phyloP scores from a whole-genome alignment of 192 early-diverging fungal species.

The Paraglomus occultum region DNA sequence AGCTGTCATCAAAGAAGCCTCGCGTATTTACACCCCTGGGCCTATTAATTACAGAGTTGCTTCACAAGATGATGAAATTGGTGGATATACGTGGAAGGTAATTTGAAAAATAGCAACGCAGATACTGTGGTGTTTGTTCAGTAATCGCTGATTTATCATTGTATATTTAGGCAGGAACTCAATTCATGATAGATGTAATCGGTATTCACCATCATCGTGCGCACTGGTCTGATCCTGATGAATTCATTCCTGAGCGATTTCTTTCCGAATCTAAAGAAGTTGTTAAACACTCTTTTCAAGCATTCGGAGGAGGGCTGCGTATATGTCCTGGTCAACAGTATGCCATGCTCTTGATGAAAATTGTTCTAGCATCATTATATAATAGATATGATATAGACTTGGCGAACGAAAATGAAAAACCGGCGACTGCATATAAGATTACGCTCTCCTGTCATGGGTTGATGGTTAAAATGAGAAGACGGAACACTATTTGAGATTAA shows the following conservation, averaged over 20 bases:
- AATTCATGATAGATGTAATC: too few species aligned
- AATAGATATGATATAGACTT: background rate
- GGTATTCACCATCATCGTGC: background rate
- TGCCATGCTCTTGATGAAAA: background rate
- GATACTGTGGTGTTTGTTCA: too few species aligned
- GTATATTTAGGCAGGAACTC: too few species aligned
- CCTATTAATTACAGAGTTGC: too few species aligned
- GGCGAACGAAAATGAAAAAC: background rate
- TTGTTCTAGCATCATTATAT: background rate
- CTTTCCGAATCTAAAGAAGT: background rate
- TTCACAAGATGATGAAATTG: background rate
- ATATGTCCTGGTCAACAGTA: background rate
- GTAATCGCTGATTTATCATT: too few species aligned
- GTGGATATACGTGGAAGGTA: background rate
- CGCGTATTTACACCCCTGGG: background rate
- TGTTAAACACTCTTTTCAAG: background rate
- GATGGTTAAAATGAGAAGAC: too few species aligned
- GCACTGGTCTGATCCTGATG: constrained; percentile 1
- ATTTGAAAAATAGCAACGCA: too few species aligned
- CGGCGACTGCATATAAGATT: too few species aligned
- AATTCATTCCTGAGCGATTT: constrained; percentile 3
- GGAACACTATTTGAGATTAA: too few species aligned
- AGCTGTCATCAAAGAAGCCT: constrained; percentile 27
- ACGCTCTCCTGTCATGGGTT: too few species aligned
- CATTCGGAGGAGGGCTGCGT: background rate